These are phyloP conservation scores for Podospora conica DNA, from an alignment of 495 filamentous ascomycete genomes.

Conservation along the genomic window DNA sequence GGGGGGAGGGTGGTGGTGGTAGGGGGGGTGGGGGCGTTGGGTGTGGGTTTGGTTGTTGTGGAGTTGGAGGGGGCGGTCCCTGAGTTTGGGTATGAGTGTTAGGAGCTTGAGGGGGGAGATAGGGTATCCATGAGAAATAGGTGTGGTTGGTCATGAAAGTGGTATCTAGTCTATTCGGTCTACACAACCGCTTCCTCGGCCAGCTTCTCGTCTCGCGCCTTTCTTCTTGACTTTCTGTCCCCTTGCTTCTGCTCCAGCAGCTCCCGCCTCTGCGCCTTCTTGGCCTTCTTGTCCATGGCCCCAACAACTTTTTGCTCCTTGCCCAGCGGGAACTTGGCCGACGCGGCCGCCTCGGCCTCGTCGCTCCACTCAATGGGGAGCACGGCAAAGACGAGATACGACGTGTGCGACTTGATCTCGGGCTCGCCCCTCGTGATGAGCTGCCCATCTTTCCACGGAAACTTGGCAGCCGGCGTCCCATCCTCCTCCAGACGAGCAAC, in stretches of 20 bases:
- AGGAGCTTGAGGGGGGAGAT: no score
- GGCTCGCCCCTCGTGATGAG: constrained; percentile 73
- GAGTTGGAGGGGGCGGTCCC: constrained; percentile 9
- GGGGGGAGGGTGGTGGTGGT: constrained; percentile 17
- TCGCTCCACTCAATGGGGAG: constrained; percentile 78
- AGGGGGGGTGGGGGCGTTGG: constrained; percentile 19
- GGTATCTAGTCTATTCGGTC: no score
- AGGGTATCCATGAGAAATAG: no score
- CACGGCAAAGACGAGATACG: constrained; percentile 89
- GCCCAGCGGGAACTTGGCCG: constrained; percentile 53
- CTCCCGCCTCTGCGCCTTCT: constrained; percentile 44
- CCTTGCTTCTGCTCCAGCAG: constrained; percentile 28
- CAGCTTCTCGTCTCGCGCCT: constrained; percentile 25
- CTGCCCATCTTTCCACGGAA: constrained; percentile 57
- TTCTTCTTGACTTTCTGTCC: constrained; percentile 23
- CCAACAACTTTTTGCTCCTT: constrained; percentile 39
- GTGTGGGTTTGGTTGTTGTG: constrained; percentile 22
- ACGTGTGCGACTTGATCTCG: constrained; percentile 91
- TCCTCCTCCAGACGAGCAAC: constrained; percentile 19
- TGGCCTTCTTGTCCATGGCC: constrained; percentile 47
- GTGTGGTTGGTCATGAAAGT: no score
- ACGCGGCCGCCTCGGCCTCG: constrained; percentile 69
- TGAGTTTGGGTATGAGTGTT: no score
- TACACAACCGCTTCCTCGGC: constrained; percentile 4
- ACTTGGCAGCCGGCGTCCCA: constrained; percentile 10